Base-by-base conservation (phyloP, 345 rosid genomes). In the Clarkia xantiana region DNA sequence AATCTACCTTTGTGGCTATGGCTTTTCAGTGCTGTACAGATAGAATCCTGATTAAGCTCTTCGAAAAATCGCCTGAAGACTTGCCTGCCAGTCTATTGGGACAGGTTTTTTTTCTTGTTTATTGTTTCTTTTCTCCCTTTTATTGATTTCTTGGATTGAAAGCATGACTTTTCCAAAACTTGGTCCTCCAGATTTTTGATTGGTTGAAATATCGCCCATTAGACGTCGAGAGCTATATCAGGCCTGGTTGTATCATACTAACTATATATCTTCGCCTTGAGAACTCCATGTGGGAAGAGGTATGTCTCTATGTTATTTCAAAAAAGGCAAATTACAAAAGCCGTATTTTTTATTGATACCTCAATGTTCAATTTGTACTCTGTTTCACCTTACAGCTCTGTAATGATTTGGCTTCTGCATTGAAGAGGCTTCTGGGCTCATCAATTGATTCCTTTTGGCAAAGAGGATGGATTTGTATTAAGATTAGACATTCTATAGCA, bases 151-250 rank as follows among this genome's bases (percentile, higher is more conserved):
- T 20, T 7, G 40, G 16, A 20, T 44, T 67, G 43, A 68, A 40
- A 10, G 9, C 19, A n/a, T 57, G 44, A 11, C 41, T 48, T 18
- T 47, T 22, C 25, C n/a, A 57, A 22, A 39, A 20, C 20, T 15
- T 49, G 45, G 6, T 36, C 47, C 54, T 71, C 22, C 83, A 82
- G 91, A 67, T 82, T 60, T 70, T 79, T 47, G 74, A 68, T 42
- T 82, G 91, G 91, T 63, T 82, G 48, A 60, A 79, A 42, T 77
- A 74, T 43, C 72, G 86, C 65, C 91, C 86, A 36, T 66, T 81
- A 4, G 83, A 82, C 40, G 74, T 79, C 44, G 91, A 82, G 67
- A 82, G 91, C 71, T 74, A 78, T 66, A 79, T 82, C 56, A 64
- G 86, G 53, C 91, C 86, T 45, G 91, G 91, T 53, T 82, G 91